Evolutionary conservation across 2,329 filamentous ascomycete genomes (phyloP).

Genomic region (Aspergillus novofumigatus): DNA sequence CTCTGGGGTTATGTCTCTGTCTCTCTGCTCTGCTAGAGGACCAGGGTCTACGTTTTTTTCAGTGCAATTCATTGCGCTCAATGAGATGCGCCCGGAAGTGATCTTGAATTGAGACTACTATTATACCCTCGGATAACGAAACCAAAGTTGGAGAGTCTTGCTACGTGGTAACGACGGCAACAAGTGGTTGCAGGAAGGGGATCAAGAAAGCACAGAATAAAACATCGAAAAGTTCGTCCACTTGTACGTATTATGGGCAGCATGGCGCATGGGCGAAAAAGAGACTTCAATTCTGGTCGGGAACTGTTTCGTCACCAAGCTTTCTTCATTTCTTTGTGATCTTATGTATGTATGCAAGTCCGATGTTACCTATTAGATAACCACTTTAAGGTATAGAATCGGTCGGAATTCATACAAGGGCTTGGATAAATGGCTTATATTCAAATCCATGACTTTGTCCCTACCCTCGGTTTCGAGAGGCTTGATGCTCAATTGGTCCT

Average conservation of each 20-base stretch:
- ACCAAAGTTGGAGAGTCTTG: not conserved
- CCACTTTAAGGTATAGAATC: not conserved
- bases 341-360: not conserved
- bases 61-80: not conserved
- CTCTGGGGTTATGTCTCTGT: not conserved
- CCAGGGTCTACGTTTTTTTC: not conserved
- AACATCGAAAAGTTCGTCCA: conserved; percentile 25
- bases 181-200: not conserved
- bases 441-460: not conserved
- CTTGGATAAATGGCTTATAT: not conserved
- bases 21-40: not conserved
- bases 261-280: conserved; percentile 38
- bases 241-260: conserved; percentile 34
- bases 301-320: conserved; percentile 7
- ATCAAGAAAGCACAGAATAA: conserved; percentile 15
- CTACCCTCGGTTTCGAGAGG: no score
- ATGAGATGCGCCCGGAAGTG: not conserved
- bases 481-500: not conserved
- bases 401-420: not conserved
- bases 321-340: not conserved
- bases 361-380: conserved; percentile 1
- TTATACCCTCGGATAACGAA: not conserved
- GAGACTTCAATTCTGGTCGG: conserved; percentile 17
- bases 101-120: not conserved
- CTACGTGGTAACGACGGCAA: conserved; percentile 1